Conservation (phyloP, 192 early-diverging fungal species). For the Phlyctochytrium planicorne region DNA sequence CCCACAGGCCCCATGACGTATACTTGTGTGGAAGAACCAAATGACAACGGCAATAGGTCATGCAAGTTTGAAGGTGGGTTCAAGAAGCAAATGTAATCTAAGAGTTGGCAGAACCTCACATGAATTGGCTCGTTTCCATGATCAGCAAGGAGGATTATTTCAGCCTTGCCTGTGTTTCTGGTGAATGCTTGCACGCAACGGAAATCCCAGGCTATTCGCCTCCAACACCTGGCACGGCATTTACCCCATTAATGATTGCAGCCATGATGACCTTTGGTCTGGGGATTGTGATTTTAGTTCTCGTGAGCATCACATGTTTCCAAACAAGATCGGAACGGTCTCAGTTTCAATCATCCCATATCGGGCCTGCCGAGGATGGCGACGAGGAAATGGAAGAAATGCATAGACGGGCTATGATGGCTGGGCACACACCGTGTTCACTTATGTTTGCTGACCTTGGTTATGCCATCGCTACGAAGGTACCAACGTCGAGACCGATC, state of each 20-base stretch:
- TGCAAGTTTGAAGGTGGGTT: conserved; percentile 63
- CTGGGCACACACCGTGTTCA: conserved; percentile 66
- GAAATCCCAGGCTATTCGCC: conserved; percentile 76
- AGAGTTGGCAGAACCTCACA: conserved; percentile 61
- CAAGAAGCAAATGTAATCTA: not conserved
- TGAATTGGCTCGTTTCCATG: conserved; percentile 76
- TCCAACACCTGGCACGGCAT: conserved; percentile 36
- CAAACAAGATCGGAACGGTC: conserved; percentile 10
- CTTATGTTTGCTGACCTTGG: conserved; percentile 64
- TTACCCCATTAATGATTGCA: conserved; percentile 42
- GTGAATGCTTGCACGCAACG: conserved; percentile 86
- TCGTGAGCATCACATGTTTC: conserved; percentile 21
- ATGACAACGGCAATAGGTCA: conserved; percentile 17
- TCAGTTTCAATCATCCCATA: not conserved
- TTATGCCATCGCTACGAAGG: conserved; percentile 45
- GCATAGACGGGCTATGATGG: conserved; percentile 54
- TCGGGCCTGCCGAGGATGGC: not conserved
- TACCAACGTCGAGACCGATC: not conserved
- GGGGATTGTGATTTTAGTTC: conserved; percentile 37
- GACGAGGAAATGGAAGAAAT: conserved; percentile 14
- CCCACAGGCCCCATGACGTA: conserved; percentile 57
- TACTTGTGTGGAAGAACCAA: conserved; percentile 23
- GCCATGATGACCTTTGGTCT: conserved; percentile 43
- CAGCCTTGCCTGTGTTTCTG: conserved; percentile 71
- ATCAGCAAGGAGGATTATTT: conserved; percentile 86